A percentile compares a stretch with the other conserved stretches of the same genome.
phyloP scores from a whole-genome alignment of 331 rosid genomes.

The Cydonia oblonga region DNA sequence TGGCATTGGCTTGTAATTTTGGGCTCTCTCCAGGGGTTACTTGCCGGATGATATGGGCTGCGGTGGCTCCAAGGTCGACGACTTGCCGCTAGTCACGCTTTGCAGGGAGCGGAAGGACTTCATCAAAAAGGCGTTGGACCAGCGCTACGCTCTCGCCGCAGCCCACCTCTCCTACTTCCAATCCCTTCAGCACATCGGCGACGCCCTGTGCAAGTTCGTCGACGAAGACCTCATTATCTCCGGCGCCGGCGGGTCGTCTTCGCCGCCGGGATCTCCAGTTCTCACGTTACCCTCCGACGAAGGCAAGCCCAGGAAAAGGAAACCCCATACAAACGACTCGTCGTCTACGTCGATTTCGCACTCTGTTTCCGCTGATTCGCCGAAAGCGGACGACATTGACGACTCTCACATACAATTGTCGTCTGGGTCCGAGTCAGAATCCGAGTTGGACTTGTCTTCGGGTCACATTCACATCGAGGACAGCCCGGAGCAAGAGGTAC shows the following conservation, averaged over 20 bases:
- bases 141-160: slow-evolving; percentile 82
- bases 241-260: slow-evolving; percentile 24
- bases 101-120: slow-evolving; percentile 65
- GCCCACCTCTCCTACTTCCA: slow-evolving; percentile 78
- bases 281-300: slow-evolving; percentile 77
- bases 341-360: slow-evolving; percentile 53
- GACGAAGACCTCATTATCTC: slow-evolving; percentile 63
- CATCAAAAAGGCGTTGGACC: slow-evolving; percentile 64
- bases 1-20: slow-evolving; percentile 1
- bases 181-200: slow-evolving; percentile 69
- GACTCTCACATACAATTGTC: slow-evolving; percentile 64
- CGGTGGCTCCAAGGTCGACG: slow-evolving; percentile 71
- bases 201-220: slow-evolving; percentile 62
- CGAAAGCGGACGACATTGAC: slow-evolving; percentile 11
- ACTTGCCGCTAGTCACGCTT: slow-evolving; percentile 67
- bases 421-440: slow-evolving; percentile 54
- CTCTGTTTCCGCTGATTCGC: slow-evolving; percentile 21
- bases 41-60: slow-evolving; percentile 68
- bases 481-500: slow-evolving; percentile 29
- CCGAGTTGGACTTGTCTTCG: slow-evolving; percentile 38
- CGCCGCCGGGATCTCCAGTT: slow-evolving; percentile 54
- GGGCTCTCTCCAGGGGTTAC: slow-evolving; percentile 12
- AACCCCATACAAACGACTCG: slow-evolving; percentile 15
- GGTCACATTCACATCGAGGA: slow-evolving; percentile 55
- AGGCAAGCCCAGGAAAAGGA: slow-evolving; percentile 37